These are phyloP conservation scores for Vanderwaltozyma tropicalis DNA, from an alignment of 805 yeast species.

Conservation along the genomic window DNA sequence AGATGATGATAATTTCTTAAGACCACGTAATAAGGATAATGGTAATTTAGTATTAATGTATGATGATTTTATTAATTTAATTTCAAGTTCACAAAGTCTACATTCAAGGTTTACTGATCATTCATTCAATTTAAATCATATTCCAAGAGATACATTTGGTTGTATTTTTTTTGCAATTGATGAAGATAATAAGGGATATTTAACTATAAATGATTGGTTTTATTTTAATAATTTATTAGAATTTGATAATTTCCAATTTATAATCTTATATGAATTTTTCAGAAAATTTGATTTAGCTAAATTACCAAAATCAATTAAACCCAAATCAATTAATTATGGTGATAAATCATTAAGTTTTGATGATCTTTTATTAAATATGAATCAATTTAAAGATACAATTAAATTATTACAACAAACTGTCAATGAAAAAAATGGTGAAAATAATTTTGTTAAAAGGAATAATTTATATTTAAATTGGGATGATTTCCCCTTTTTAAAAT, in stretches of 20 bases:
- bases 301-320: constrained; percentile 5
- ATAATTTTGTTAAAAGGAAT: constrained; percentile 18
- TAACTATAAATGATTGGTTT: constrained; percentile 62
- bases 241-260: constrained; percentile 38
- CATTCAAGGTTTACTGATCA: constrained; percentile 29
- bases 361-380: constrained; percentile 23
- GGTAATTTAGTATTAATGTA: constrained; percentile 25
- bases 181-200: constrained; percentile 54
- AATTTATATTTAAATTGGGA: constrained; percentile 29
- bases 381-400: constrained; percentile 27
- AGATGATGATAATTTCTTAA: constrained; percentile 8
- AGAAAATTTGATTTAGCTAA: constrained; percentile 34
- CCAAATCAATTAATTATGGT: constrained; percentile 30
- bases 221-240: constrained; percentile 50
- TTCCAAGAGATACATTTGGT: constrained; percentile 51
- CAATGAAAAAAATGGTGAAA: constrained; percentile 5
- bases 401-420: constrained; percentile 25
- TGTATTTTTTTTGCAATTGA: constrained; percentile 78
- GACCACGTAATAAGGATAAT: neutral
- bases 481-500: constrained; percentile 20
- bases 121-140: constrained; percentile 37
- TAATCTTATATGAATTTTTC: constrained; percentile 45
- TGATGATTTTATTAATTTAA: constrained; percentile 29
- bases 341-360: constrained; percentile 32
- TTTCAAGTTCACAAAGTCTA: constrained; percentile 25